phyloP scores from a whole-genome alignment of 768 basidiomycete genomes.

The Chalciporus chontae region DNA sequence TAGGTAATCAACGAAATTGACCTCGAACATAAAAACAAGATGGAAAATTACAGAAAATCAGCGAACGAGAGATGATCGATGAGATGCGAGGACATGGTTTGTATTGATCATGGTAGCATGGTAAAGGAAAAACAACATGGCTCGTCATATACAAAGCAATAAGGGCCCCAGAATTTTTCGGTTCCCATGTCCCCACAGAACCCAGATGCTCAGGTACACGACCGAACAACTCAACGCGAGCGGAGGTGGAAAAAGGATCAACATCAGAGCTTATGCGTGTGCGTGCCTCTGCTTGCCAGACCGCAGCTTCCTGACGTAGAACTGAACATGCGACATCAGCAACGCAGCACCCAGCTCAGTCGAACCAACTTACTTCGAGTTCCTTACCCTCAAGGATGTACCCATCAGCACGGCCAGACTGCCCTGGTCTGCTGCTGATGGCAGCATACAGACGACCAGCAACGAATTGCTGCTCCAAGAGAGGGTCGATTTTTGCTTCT shows the following conservation, averaged over 20 bases:
- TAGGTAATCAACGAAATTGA: not conserved
- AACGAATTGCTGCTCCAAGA: slow-evolving; percentile 86
- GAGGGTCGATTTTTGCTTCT: slow-evolving; percentile 89
- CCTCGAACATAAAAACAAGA: not conserved
- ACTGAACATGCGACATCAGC: slow-evolving; percentile 46
- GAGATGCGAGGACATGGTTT: slow-evolving; percentile 9
- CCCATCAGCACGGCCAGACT: slow-evolving; percentile 94
- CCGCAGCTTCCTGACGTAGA: slow-evolving; percentile 92
- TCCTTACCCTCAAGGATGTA: slow-evolving; percentile 99
- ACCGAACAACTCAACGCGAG: not conserved
- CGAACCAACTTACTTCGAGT: slow-evolving; percentile 66
- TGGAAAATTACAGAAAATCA: not conserved
- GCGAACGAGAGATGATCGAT: not conserved
- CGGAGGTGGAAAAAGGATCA: not conserved
- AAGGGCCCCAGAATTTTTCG: slow-evolving; percentile 6
- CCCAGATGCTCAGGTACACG: slow-evolving; percentile 5
- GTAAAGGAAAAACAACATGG: slow-evolving; percentile 5
- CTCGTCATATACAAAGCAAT: slow-evolving; percentile 12
- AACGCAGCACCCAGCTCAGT: not conserved
- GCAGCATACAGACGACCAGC: slow-evolving; percentile 94
- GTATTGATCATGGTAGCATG: slow-evolving; percentile 3
- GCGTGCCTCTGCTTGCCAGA: slow-evolving; percentile 96
- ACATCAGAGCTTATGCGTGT: slow-evolving; percentile 33
- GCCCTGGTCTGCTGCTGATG: slow-evolving; percentile 94
- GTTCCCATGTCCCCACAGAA: not conserved